Evolutionary conservation across 306 rosid genomes (phyloP), one percentile per base, ranked within the genome.

Genomic region (Lathyrus sativus): DNA sequence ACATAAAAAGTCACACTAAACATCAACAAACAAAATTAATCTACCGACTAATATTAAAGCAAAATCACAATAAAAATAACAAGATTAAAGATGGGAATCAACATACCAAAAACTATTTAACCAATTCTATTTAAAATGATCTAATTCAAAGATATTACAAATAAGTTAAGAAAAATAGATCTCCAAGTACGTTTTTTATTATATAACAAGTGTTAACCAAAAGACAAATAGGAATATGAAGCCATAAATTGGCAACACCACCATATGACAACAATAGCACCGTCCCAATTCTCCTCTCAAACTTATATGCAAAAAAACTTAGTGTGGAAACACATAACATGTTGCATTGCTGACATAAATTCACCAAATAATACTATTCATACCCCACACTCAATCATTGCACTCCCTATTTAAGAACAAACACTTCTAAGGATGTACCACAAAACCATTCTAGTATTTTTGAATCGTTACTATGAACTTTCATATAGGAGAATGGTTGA

Each of bases 401-500:
- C 66, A 9, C 70, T 28, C 68, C 35, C 2, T 72, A 87, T 84
- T 75, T 78, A 78, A 87, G 84, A 22, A 19, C 72, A 71, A 67
- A 1, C 71, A 45, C 49, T 63, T 41, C 71, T 51, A 24, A 24
- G 26, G 26, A 24, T 24, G 2, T 24, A 24, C 37, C 50, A 50
- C 55, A 14, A 67, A 70, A 68, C 76, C 28, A 39, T 33, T 68
- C 56, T 68, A 28, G 44, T 28, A 42, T 35, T 10, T 44, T 35
- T 37, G 50, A 59, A 15, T 65, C 45, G 0, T 15, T 11, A 42
- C 41, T 24, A 64, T 64, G 90, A 50, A 70, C 61, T 73, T 79
- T 75, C 29, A 51, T 43, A 11, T 83, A 12, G 88, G 95, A 45
- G 81, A 87, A 44, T 90, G 88, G 90, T 59, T 90, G 75, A 87